Conservation (phyloP, 176 grass and related monocot genomes). For the Poa pratensis region DNA sequence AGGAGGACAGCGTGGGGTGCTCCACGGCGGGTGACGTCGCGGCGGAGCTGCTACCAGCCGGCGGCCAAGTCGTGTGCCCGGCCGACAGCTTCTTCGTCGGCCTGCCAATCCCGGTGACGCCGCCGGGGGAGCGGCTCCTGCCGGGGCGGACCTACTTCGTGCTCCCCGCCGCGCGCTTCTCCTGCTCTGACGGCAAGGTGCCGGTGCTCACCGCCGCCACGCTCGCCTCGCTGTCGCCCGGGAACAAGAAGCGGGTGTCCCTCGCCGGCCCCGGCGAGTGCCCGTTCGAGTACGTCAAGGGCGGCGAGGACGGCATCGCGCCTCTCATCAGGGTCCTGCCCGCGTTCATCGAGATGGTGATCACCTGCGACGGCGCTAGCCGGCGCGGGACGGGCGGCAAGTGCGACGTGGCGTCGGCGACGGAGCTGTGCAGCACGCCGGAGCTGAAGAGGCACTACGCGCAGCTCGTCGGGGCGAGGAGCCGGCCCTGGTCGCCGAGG, state of each 20-base stretch:
- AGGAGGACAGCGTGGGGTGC: background rate
- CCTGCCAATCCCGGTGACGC: constrained; percentile 61
- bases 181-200: constrained; percentile 44
- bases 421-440: constrained; percentile 67
- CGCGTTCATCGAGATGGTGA: constrained; percentile 77
- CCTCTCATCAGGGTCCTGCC: constrained; percentile 67
- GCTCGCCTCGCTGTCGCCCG: constrained; percentile 60
- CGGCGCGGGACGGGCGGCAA: background rate
- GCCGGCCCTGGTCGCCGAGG: constrained; percentile 59
- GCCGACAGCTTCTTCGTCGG: constrained; percentile 86
- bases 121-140: constrained; percentile 54
- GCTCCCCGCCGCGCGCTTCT: constrained; percentile 56
- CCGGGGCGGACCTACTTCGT: constrained; percentile 80
- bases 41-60: constrained; percentile 50
- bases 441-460: constrained; percentile 86
- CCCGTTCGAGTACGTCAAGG: constrained; percentile 88
- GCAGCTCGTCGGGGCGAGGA: constrained; percentile 55
- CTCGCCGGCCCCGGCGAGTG: constrained; percentile 39
- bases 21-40: constrained; percentile 51
- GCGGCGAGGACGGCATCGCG: constrained; percentile 46
- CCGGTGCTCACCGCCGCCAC: constrained; percentile 66
- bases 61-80: constrained; percentile 58
- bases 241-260: background rate
- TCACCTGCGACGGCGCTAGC: constrained; percentile 24
- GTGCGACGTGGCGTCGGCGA: background rate